Evolutionary conservation across 1,284 basidiomycete species (phyloP).

Genomic region (Fomitiporia mediterranea): DNA sequence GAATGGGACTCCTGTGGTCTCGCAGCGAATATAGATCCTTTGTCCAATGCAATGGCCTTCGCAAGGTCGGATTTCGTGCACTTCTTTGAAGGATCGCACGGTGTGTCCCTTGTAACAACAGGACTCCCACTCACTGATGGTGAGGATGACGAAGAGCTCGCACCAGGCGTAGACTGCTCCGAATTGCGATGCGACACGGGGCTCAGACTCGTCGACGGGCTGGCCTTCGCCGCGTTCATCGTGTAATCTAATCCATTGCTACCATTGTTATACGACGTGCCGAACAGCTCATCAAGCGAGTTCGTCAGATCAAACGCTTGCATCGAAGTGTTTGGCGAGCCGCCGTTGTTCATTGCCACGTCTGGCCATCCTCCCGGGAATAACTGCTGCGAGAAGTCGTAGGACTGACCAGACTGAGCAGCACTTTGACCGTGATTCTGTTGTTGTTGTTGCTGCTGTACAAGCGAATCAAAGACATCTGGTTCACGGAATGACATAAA

Average conservation of each 20-base stretch:
- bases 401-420: background rate
- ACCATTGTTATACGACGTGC: slow-evolving; percentile 29
- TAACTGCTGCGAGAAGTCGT: slow-evolving; percentile 16
- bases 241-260: slow-evolving; percentile 35
- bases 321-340: slow-evolving; percentile 30
- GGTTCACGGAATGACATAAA: slow-evolving; percentile 76
- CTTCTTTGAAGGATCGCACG: background rate
- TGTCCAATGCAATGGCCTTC: slow-evolving; percentile 10
- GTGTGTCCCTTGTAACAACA: background rate
- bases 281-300: slow-evolving; percentile 56
- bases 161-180: background rate
- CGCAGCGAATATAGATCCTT: slow-evolving; percentile 18
- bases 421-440: background rate
- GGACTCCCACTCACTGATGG: slow-evolving; percentile 4
- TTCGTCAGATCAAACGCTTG: slow-evolving; percentile 20
- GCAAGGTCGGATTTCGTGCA: slow-evolving; percentile 14
- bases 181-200: slow-evolving; percentile 13
- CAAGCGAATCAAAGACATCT: slow-evolving; percentile 28
- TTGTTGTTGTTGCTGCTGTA: background rate
- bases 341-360: slow-evolving; percentile 34
- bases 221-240: slow-evolving; percentile 40
- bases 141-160: slow-evolving; percentile 6
- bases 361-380: slow-evolving; percentile 34
- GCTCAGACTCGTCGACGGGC: slow-evolving; percentile 34
- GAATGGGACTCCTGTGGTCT: background rate